These are phyloP conservation scores for Leonotis leonurus DNA, from an alignment of 257 asterid genomes.

Conservation along the genomic window DNA sequence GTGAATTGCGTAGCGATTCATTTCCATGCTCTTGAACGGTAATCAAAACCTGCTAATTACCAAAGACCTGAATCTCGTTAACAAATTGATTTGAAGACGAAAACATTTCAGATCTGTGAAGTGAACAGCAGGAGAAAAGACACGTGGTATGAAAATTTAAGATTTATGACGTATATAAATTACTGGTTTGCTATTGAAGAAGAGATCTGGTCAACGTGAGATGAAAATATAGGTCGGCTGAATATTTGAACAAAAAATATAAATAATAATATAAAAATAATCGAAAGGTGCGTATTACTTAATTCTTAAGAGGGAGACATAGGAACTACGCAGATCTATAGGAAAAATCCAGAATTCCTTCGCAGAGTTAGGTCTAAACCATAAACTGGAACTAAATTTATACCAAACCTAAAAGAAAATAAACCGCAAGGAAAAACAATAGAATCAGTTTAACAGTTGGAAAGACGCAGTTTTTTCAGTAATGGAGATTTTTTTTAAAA, in stretches of 20 bases:
- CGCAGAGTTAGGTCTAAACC: not conserved
- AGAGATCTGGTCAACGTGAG: conserved; percentile 33
- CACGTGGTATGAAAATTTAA: not conserved
- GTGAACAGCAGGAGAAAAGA: not conserved
- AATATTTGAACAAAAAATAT: conserved; percentile 12
- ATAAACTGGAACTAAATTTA: not conserved
- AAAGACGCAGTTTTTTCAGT: not conserved
- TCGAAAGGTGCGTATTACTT: not conserved
- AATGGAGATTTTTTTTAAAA: not conserved
- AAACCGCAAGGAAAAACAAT: not conserved
- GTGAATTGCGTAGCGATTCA: conserved; percentile 58
- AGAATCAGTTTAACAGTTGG: not conserved
- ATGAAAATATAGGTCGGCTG: not conserved
- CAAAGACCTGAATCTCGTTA: not conserved
- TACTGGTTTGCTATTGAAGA: not conserved
- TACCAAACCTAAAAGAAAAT: not conserved
- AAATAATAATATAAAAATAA: not conserved
- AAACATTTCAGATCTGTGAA: conserved; percentile 9
- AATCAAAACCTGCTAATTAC: conserved; percentile 17
- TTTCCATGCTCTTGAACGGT: conserved; percentile 11
- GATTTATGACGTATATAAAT: not conserved
- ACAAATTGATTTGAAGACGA: not conserved
- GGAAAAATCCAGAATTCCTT: conserved; percentile 15
- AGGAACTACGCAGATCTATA: conserved; percentile 23
- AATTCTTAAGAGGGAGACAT: conserved; percentile 10